These are phyloP conservation scores for Fusarium haematococcum DNA, from an alignment of 2,329 filamentous ascomycete species.

Conservation along the genomic window DNA sequence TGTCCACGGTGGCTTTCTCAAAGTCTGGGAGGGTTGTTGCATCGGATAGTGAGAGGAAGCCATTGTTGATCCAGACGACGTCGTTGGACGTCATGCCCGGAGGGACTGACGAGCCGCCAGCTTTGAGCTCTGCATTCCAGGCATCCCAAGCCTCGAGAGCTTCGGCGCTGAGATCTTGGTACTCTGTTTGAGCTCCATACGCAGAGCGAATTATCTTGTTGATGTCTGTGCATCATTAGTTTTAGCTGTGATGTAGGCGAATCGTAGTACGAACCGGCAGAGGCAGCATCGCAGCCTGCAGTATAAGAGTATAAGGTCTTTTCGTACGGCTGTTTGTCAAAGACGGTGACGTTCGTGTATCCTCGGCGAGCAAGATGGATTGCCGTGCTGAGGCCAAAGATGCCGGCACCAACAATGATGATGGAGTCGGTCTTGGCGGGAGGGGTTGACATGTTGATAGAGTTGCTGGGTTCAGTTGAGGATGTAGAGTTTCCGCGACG, in stretches of 20 bases:
- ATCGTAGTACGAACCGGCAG: constrained; percentile 47
- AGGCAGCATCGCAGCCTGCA: constrained; percentile 57
- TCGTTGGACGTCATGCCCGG: constrained; percentile 51
- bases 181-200: constrained; percentile 56
- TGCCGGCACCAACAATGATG: constrained; percentile 43
- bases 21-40: constrained; percentile 42
- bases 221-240: constrained; percentile 40
- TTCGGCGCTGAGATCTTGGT: constrained; percentile 58
- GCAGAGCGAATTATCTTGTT: constrained; percentile 54
- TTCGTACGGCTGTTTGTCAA: constrained; percentile 60
- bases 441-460: constrained; percentile 1
- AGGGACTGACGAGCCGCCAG: constrained; percentile 43
- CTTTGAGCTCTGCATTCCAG: constrained; percentile 57
- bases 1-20: constrained; percentile 50
- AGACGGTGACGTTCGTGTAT: constrained; percentile 59
- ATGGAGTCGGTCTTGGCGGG: constrained; percentile 21
- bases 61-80: constrained; percentile 53
- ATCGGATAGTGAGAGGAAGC: constrained; percentile 45
- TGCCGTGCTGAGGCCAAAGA: constrained; percentile 52
- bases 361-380: constrained; percentile 51
- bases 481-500: background rate
- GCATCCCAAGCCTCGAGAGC: constrained; percentile 54
- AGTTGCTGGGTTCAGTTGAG: background rate
- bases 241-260: background rate
- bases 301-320: constrained; percentile 54